These are phyloP conservation scores for Lachnum nothofagi DNA, from an alignment of 2,329 filamentous ascomycete species.

Conservation along the genomic window DNA sequence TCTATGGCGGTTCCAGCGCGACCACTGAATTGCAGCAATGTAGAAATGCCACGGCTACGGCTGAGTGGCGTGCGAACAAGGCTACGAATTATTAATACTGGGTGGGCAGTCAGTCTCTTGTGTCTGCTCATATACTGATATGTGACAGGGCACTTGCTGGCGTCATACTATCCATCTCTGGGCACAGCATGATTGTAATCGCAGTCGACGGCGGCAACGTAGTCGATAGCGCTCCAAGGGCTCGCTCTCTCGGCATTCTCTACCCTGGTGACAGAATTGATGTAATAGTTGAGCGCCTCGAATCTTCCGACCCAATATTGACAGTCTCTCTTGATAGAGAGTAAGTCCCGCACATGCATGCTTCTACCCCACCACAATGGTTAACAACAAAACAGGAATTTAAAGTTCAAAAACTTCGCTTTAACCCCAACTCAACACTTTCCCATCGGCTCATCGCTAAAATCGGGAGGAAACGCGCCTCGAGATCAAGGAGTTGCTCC, in stretches of 20 bases:
- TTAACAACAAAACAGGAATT: background rate
- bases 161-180: slow-evolving; percentile 33
- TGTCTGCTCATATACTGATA: background rate
- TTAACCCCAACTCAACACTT: slow-evolving; percentile 5
- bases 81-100: slow-evolving; percentile 40
- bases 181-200: slow-evolving; percentile 33
- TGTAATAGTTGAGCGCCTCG: slow-evolving; percentile 24
- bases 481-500: background rate
- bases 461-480: background rate
- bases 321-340: slow-evolving; percentile 7
- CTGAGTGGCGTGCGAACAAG: slow-evolving; percentile 29
- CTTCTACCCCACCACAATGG: background rate
- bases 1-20: slow-evolving; percentile 40
- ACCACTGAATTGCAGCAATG: slow-evolving; percentile 39
- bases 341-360: slow-evolving; percentile 2
- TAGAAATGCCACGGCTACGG: slow-evolving; percentile 15
- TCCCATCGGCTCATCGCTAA: background rate
- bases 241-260: slow-evolving; percentile 34
- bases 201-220: slow-evolving; percentile 38
- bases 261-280: slow-evolving; percentile 40
- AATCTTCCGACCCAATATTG: slow-evolving; percentile 1
- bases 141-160: slow-evolving; percentile 37
- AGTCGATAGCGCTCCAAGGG: slow-evolving; percentile 24
- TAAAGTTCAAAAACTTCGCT: slow-evolving; percentile 7
- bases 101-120: slow-evolving; percentile 25